Conservation (phyloP, 78 protist genomes). For the Emiliania huxleyi region DNA sequence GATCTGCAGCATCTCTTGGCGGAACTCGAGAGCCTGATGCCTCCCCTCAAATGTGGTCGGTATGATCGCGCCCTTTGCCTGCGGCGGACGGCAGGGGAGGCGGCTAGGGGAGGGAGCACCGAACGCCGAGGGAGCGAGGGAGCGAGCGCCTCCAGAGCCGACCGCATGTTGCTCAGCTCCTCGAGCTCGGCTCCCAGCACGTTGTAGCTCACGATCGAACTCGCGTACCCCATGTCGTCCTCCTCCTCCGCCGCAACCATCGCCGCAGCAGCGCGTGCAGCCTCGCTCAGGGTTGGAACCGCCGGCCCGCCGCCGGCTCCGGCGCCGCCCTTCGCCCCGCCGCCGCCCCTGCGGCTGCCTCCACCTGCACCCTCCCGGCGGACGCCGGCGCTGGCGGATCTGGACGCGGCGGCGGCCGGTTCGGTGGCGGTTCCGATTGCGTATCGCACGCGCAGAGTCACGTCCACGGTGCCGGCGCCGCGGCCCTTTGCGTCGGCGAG, state of each 20-base stretch:
- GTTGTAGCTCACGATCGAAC: neutral
- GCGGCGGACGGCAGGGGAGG: too few relatives aligned
- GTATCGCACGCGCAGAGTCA: neutral
- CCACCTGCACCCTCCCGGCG: too few relatives aligned
- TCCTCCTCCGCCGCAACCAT: neutral
- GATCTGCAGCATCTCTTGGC: neutral
- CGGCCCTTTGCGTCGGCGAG: neutral
- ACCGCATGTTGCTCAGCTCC: neutral
- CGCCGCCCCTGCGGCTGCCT: neutral
- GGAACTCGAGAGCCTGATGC: neutral
- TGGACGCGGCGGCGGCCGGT: too few relatives aligned
- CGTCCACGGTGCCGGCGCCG: neutral
- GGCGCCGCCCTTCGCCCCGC: neutral
- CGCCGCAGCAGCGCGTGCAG: neutral
- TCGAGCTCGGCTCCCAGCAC: neutral
- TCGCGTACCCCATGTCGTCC: neutral
- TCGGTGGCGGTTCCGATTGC: neutral
- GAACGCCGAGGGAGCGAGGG: too few relatives aligned
- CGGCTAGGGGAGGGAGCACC: too few relatives aligned
- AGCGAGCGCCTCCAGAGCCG: neutral
- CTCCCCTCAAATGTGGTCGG: neutral
- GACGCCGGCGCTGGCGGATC: too few relatives aligned
- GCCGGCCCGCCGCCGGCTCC: neutral
- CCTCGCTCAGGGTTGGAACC: neutral
- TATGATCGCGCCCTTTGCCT: neutral